Evolutionary conservation across 495 filamentous ascomycete genomes (phyloP), one percentile per base, ranked within the genome.

Genomic region (Tuber magnatum): DNA sequence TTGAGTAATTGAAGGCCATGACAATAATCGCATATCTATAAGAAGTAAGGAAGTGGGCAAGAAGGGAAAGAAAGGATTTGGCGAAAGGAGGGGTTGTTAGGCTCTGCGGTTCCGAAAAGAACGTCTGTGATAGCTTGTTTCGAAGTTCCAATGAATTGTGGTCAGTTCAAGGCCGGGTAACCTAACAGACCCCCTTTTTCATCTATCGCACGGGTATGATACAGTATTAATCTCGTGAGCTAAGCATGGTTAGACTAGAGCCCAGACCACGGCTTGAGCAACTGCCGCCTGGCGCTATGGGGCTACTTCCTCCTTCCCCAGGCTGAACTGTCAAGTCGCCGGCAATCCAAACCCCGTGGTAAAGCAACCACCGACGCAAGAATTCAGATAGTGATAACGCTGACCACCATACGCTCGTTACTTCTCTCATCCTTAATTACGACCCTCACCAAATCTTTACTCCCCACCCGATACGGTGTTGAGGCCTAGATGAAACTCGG

Each of bases 21-120:
- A 65, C 18, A 65, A 65, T 65, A 65, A 65, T 32, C 28, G 56
- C 56, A 65, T 65, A 65, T 65, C 35, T 65, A 65, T 65, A 65
- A 65, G 28, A 65, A 20, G 56, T 35, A 16, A 35, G 35, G 18
- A 28, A 32, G 14, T 1, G 32, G 35, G 32, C 3, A 32, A 65
- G 56, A 35, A 65, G 56, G 35, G 12, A 61, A 32, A 32, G 28
- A 65, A 32, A 65, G 4, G 32, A 20, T 61, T 61, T 10, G n/a
- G 56, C 1, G 56, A 32, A 32, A 35, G 12, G 35, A 35, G 56
- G 56, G 7, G 51, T n/a, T 35, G 56, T 32, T 65, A 32, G 18
- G 14, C 56, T 61, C 51, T 32, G 24, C 51, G 9, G 56, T 28
- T 65, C n/a, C 5, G 35, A 2, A n/a, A 18, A 35, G 28, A 65